Evolutionary conservation across 345 rosid genomes (phyloP), one percentile per base, ranked within the genome.

Genomic region (Bretschneidera sinensis): DNA sequence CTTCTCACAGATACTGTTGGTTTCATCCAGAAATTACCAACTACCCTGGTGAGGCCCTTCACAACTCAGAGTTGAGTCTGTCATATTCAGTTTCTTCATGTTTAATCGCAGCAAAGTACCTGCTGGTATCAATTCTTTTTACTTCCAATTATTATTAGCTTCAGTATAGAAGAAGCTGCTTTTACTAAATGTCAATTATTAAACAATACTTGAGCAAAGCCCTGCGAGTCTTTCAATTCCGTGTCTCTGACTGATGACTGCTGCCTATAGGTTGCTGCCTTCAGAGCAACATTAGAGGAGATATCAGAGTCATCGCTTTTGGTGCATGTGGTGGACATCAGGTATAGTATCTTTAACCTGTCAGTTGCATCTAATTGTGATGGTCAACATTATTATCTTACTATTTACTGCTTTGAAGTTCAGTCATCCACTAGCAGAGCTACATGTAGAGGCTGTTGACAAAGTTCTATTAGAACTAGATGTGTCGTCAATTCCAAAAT

Each of bases 241-340:
- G n/a, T n/a, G n/a, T n/a, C n/a, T n/a, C 15, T 39, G 16, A 14
- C 15, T 23, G 21, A 55, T 35, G 52, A 43, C 45, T 57, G 48
- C 53, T 51, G 61, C 22, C 57, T 78, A 62, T 75, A 89, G 99
- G 90, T 94, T 66, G 99, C 99, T 78, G 99, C 99, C 54, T 94
- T 94, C 78, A 87, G 99, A 74, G 99, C 99, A 71, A 87, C 97
- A 13, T 72, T 89, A 55, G 99, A 92, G 78, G 98, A 94, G 79
- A 94, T 94, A 74, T 71, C 92, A 6, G 97, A 89, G 77, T 87
- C 99, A 33, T 76, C 84, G 15, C 83, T 94, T 66, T 74, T 94
- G 78, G 99, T 94, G 64, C 96, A 94, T 82, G 96, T 87, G 65
- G 92, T 89, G 56, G 97, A 90, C 76, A 89, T 94, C 69, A 89